These are phyloP conservation scores for Phellinidium pouzarii DNA, from an alignment of 1,284 basidiomycete genomes.

Conservation along the genomic window DNA sequence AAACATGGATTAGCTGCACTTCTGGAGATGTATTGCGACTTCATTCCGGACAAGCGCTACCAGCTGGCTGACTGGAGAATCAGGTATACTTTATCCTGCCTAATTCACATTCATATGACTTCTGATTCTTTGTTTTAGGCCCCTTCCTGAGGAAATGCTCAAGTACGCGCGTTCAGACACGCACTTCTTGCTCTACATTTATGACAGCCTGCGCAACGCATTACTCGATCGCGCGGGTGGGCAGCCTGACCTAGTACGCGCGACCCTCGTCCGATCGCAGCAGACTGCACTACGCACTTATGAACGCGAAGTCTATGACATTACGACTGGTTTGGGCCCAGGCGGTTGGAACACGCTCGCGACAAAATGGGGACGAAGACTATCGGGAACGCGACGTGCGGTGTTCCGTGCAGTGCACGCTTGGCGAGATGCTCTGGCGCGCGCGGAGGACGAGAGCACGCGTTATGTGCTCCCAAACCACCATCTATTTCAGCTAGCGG, in stretches of 20 bases:
- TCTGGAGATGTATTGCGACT: constrained; percentile 86
- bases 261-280: constrained; percentile 62
- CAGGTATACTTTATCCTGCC: constrained; percentile 40
- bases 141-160: constrained; percentile 85
- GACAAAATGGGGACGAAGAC: constrained; percentile 71
- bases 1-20: constrained; percentile 80
- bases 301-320: constrained; percentile 64
- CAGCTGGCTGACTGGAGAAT: constrained; percentile 98
- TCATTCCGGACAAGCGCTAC: constrained; percentile 92
- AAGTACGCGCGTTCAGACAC: constrained; percentile 93
- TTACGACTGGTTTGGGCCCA: constrained; percentile 53
- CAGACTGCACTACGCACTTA: constrained; percentile 69
- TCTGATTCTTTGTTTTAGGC: constrained; percentile 37
- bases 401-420: constrained; percentile 74
- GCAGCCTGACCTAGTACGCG: constrained; percentile 36
- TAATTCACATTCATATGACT: background rate
- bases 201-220: constrained; percentile 86
- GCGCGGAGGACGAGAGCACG: constrained; percentile 85
- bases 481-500: constrained; percentile 61
- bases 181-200: constrained; percentile 90
- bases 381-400: constrained; percentile 37
- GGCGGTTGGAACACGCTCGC: constrained; percentile 73
- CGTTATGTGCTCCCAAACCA: constrained; percentile 72
- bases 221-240: constrained; percentile 57
- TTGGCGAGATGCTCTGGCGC: constrained; percentile 81